Conservation (phyloP, 2,329 filamentous ascomycete species). For the Ceratocystis smalleyi region DNA sequence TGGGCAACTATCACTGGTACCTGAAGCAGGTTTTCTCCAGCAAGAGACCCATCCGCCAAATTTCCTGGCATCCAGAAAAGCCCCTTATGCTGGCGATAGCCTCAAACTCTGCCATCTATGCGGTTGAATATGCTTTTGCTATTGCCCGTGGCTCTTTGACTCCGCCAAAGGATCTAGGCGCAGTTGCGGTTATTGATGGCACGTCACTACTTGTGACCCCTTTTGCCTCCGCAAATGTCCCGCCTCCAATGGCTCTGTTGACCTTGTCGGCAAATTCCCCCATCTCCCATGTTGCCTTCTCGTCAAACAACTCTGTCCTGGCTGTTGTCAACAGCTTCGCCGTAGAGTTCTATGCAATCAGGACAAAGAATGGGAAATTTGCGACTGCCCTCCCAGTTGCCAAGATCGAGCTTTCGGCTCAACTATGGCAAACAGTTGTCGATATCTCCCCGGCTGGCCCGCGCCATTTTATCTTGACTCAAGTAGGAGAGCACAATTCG, state of each 20-base stretch:
- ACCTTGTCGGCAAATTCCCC: slow-evolving; percentile 50
- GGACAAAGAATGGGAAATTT: slow-evolving; percentile 36
- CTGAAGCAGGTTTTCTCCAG: slow-evolving; percentile 72
- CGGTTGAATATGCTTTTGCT: slow-evolving; percentile 48
- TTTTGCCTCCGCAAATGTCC: slow-evolving; percentile 66
- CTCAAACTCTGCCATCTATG: slow-evolving; percentile 21
- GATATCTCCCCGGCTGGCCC: slow-evolving; percentile 5
- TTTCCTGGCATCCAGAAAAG: slow-evolving; percentile 79
- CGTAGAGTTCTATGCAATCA: slow-evolving; percentile 56
- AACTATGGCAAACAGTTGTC: background rate
- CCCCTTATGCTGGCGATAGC: slow-evolving; percentile 50
- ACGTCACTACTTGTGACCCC: slow-evolving; percentile 67
- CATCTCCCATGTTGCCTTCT: slow-evolving; percentile 61
- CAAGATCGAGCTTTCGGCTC: background rate
- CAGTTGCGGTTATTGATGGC: slow-evolving; percentile 75
- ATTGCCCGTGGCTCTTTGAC: slow-evolving; percentile 52
- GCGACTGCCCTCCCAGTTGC: slow-evolving; percentile 19
- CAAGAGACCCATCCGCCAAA: slow-evolving; percentile 22
- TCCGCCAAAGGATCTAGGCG: slow-evolving; percentile 60
- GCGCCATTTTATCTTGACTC: slow-evolving; percentile 6
- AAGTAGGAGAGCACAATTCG: background rate
- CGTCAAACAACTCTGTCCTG: slow-evolving; percentile 45
- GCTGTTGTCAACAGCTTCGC: slow-evolving; percentile 54
- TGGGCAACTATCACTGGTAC: slow-evolving; percentile 96
- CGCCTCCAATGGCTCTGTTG: slow-evolving; percentile 80